These are phyloP conservation scores for Metarhizium guizhouense DNA, from an alignment of 2,329 filamentous ascomycete species.

Conservation along the genomic window DNA sequence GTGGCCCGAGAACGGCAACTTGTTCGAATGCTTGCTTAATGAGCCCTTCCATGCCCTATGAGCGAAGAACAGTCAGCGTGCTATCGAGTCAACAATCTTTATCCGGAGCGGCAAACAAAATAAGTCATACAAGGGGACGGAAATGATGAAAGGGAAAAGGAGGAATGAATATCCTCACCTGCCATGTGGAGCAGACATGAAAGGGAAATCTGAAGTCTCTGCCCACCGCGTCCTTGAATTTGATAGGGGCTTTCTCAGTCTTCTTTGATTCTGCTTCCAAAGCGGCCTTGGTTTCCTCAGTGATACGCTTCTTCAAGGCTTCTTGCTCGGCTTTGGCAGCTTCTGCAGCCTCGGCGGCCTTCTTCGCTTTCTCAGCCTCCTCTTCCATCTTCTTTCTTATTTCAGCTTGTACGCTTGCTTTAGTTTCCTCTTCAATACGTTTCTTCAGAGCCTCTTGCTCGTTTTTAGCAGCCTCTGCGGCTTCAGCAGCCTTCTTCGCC, in stretches of 20 bases:
- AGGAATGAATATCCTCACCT: conserved; percentile 40
- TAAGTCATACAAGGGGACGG: neutral
- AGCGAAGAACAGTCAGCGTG: conserved; percentile 6
- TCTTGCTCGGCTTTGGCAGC: conserved; percentile 45
- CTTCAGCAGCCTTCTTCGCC: conserved; percentile 29
- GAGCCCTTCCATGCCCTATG: conserved; percentile 73
- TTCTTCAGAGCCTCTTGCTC: conserved; percentile 52
- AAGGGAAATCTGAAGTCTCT: conserved; percentile 91
- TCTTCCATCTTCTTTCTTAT: conserved; percentile 34
- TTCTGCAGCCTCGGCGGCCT: conserved; percentile 30
- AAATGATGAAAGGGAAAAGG: neutral
- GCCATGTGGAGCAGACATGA: conserved; percentile 75
- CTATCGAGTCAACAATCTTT: neutral
- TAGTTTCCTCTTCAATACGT: conserved; percentile 47
- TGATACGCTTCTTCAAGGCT: conserved; percentile 50
- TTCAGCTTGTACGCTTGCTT: conserved; percentile 37
- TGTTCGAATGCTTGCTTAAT: conserved; percentile 79
- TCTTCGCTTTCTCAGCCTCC: conserved; percentile 26
- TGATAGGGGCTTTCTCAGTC: conserved; percentile 64
- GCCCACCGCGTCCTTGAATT: conserved; percentile 85
- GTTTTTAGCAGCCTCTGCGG: conserved; percentile 38
- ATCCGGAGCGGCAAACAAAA: neutral
- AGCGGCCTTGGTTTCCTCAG: conserved; percentile 44
- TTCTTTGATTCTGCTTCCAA: conserved; percentile 39
- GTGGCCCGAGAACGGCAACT: conserved; percentile 65